phyloP scores from a whole-genome alignment of 2,329 filamentous ascomycete species.

The Penicillium crustosum region DNA sequence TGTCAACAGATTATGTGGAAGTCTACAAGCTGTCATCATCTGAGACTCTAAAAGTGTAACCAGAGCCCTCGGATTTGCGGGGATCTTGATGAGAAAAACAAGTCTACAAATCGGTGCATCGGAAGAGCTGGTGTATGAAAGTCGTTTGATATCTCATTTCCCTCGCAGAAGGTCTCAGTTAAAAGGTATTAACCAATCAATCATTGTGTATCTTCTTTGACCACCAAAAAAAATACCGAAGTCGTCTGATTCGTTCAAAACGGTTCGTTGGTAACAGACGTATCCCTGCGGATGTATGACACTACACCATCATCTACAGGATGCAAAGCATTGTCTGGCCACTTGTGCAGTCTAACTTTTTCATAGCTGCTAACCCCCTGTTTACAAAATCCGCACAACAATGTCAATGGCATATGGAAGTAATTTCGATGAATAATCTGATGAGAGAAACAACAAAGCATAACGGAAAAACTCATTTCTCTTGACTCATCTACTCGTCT shows the following conservation, averaged over 20 bases:
- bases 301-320: slow-evolving; percentile 19
- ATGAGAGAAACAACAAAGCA: slow-evolving; percentile 6
- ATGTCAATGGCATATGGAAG: slow-evolving; percentile 4
- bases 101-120: neutral
- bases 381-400: slow-evolving; percentile 8
- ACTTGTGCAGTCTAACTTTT: slow-evolving; percentile 12
- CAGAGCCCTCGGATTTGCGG: neutral
- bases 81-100: neutral
- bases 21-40: neutral
- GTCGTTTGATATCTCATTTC: neutral
- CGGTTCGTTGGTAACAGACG: slow-evolving; percentile 9
- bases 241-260: slow-evolving; percentile 16
- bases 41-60: neutral
- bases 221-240: neutral
- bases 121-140: neutral
- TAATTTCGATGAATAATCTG: slow-evolving; percentile 7
- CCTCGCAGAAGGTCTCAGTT: neutral
- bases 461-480: neutral
- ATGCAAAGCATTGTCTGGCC: slow-evolving; percentile 16
- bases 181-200: neutral
- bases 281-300: slow-evolving; percentile 22
- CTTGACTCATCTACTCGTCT: slow-evolving; percentile 8
- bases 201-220: neutral
- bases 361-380: slow-evolving; percentile 13
- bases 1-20: neutral